Base-by-base conservation (phyloP, 1,284 basidiomycete genomes). In the Cryptococcus neoformans region DNA sequence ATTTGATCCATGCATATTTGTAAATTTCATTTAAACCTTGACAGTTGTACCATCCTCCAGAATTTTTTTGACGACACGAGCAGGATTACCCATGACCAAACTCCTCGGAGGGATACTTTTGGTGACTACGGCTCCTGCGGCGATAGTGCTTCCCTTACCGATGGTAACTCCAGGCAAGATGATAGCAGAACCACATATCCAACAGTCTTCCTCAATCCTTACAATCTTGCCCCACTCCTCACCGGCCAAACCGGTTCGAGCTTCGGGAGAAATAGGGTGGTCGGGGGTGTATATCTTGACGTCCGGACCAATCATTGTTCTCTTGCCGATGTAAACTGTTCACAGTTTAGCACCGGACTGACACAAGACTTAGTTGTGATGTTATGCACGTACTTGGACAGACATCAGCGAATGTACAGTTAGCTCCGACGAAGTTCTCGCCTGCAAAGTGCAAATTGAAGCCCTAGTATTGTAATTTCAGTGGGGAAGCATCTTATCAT, bases 81-180 rank as follows among this genome's bases (percentile, higher is more conserved):
- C 46, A 9, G 46, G 46, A 28, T 47, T 47, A 3, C 46, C 81
- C 1, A 76, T 77, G 0, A 72, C 81, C 2, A 82, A 76, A 28
- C 55, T 59, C 55, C 78, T 71, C 40, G 69, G 65, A 6, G 76
- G 76, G 2, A 82, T 68, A 59, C 75, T 66, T 62, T 75, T 78
- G 0, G 80, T 81, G 0, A 82, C 80, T 5, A 81, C 78, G 9
- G 64, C 66, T 0, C 80, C 80, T 0, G 81, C 81, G 0, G 79
- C 81, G 6, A 82, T 67, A 1, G 79, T 80, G 10, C 62, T 63
- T 0, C 80, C 81, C 8, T 72, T 57, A 0, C 81, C 81, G n/a
- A 82, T 77, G 1, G 66, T 79, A 1, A 81, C 79, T 2, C 79
- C 79, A 0, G 77, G 73, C 39, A 76, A 62, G 46, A 82, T 73